Evolutionary conservation across 164 flowering plant species (phyloP), one percentile per base, ranked within the genome.

Genomic region (Macadamia integrifolia): DNA sequence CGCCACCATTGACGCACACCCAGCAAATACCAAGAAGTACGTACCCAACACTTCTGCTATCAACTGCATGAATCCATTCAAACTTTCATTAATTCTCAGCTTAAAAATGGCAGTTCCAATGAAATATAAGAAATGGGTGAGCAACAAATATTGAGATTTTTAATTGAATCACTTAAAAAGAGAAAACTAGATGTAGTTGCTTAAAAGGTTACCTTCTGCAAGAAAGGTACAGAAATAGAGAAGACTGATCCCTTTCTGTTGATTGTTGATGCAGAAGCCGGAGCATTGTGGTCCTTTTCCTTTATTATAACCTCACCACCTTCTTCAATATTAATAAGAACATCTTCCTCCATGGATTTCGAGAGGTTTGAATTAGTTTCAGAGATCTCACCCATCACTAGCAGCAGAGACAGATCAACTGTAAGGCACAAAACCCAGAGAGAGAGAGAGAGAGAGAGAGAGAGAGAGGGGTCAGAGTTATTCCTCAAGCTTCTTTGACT

Each of bases 41-140:
- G 92, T 87, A 23, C 88, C 92, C 29, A 81, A 44, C 6, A 75
- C 62, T 75, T 87, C 92, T 18, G 92, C 92, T 1, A 87, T 77
- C 66, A 87, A 17, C 92, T 87, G 73, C 30, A 66, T 87, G 73
- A 23, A 66, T 46, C 48, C 12, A 7, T 66, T 48, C 28, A 6
- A n/a, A 49, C 44, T 50, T 40, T 1, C 11, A n/a, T 1, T 29
- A 9, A 10, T 42, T n/a, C 6, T 42, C 13, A 62, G n/a, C 3
- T 35, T n/a, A 23, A 2, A 44, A 63, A 46, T 35, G 9, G 3
- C 23, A 42, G 10, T 14, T 18, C 9, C n/a, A 12, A 43, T 46
- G 9, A n/a, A 62, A 4, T 23, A 7, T 6, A 46, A 46, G 12
- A 52, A 62, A 42, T 35, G 61, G 50, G 71, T 60, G 6, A 13